Percentiles rank a stretch among this genome's conserved stretches.
Conservation (phyloP, 805 yeast genomes). For the Candida dajiaensis region DNA sequence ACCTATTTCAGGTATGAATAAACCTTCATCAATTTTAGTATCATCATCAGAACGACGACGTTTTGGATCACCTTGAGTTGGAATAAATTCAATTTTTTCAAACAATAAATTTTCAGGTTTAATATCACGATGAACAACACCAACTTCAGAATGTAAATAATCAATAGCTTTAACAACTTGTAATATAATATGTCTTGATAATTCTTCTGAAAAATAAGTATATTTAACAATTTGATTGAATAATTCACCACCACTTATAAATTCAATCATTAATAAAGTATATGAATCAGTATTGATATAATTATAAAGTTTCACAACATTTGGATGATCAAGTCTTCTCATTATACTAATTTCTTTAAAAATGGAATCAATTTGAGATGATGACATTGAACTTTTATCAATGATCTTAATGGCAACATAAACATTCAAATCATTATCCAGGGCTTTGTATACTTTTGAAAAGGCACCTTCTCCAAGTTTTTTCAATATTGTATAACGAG, state of each 20-base stretch:
- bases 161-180: constrained; percentile 62
- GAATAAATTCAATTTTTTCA: constrained; percentile 49
- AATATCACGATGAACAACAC: constrained; percentile 78
- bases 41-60: constrained; percentile 51
- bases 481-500: constrained; percentile 34
- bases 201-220: constrained; percentile 61
- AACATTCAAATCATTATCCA: constrained; percentile 18
- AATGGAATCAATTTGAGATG: constrained; percentile 59
- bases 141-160: constrained; percentile 66
- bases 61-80: constrained; percentile 31
- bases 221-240: constrained; percentile 62
- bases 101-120: constrained; percentile 76
- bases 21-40: constrained; percentile 81
- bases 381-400: constrained; percentile 62
- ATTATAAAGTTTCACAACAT: constrained; percentile 59
- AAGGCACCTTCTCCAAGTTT: constrained; percentile 82
- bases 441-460: constrained; percentile 65
- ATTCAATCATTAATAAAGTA: constrained; percentile 68
- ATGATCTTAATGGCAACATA: constrained; percentile 52
- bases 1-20: constrained; percentile 71
- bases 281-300: constrained; percentile 56
- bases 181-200: constrained; percentile 54
- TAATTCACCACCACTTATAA: constrained; percentile 73
- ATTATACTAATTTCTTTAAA: constrained; percentile 75
- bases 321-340: constrained; percentile 58